Conservation (phyloP, 148 eudicot genomes). For the Chenopodium album region DNA sequence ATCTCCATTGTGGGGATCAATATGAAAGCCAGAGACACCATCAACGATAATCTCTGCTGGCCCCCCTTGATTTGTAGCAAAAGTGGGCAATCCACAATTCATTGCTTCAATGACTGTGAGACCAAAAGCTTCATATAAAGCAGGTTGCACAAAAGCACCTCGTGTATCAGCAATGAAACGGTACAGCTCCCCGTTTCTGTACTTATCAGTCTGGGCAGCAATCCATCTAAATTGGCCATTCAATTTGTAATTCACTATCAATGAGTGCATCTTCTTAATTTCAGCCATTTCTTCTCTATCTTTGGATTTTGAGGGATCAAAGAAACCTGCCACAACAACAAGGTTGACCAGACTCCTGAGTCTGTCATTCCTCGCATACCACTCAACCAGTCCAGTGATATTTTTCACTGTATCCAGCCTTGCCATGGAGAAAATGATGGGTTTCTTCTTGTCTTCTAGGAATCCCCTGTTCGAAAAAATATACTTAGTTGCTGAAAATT, state of each 20-base stretch:
- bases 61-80: conserved; percentile 94
- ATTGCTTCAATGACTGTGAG: conserved; percentile 96
- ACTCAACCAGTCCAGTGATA: conserved; percentile 75
- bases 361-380: conserved; percentile 82
- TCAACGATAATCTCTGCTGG: conserved; percentile 93
- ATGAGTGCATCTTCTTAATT: conserved; percentile 72
- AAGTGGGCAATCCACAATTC: conserved; percentile 93
- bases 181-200: conserved; percentile 77
- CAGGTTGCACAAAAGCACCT: conserved; percentile 95
- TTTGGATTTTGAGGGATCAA: conserved; percentile 85
- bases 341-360: conserved; percentile 80
- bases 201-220: conserved; percentile 82
- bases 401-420: conserved; percentile 92
- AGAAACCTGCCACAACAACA: conserved; percentile 80
- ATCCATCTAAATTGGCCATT: conserved; percentile 96
- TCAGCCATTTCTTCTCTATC: conserved; percentile 94
- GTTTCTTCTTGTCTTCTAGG: conserved; percentile 70
- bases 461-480: conserved; percentile 57
- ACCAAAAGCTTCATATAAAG: conserved; percentile 91
- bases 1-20: conserved; percentile 75
- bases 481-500: not conserved
- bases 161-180: conserved; percentile 81
- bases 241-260: conserved; percentile 68
- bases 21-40: conserved; percentile 82
- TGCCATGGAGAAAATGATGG: conserved; percentile 93